Conservation (phyloP, 2,329 filamentous ascomycete genomes). For the Epichloe amarillans region DNA sequence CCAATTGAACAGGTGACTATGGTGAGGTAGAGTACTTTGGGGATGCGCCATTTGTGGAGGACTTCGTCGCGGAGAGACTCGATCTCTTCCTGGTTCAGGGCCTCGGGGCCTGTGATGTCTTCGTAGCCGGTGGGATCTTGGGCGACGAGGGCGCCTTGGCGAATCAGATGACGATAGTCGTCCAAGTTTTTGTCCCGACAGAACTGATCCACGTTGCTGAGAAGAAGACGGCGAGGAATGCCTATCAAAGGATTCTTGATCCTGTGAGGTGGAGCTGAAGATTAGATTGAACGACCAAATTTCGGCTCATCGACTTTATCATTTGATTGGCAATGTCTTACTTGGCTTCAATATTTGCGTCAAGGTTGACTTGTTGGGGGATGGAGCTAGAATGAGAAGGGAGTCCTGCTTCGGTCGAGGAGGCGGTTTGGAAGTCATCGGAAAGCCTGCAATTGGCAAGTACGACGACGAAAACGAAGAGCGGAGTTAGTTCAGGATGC, state of each 20-base stretch:
- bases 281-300: background rate
- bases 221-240: slow-evolving; percentile 35
- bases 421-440: slow-evolving; percentile 16
- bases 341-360: slow-evolving; percentile 33
- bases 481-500: background rate
- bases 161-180: slow-evolving; percentile 44
- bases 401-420: slow-evolving; percentile 23
- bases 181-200: slow-evolving; percentile 44
- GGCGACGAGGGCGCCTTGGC: slow-evolving; percentile 60
- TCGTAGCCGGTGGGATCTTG: slow-evolving; percentile 54
- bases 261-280: slow-evolving; percentile 14
- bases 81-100: slow-evolving; percentile 47
- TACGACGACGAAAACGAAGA: background rate
- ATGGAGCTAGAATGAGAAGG: slow-evolving; percentile 16
- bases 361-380: slow-evolving; percentile 27
- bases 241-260: slow-evolving; percentile 38
- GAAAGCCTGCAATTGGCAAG: slow-evolving; percentile 11
- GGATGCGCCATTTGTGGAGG: slow-evolving; percentile 54
- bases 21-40: slow-evolving; percentile 49
- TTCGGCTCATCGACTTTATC: background rate
- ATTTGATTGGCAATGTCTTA: slow-evolving; percentile 13
- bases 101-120: slow-evolving; percentile 39
- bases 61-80: slow-evolving; percentile 46
- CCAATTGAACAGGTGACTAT: slow-evolving; percentile 56
- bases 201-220: slow-evolving; percentile 46